These are phyloP conservation scores for Calvatia gigantea DNA, from an alignment of 768 basidiomycete genomes.

Conservation along the genomic window DNA sequence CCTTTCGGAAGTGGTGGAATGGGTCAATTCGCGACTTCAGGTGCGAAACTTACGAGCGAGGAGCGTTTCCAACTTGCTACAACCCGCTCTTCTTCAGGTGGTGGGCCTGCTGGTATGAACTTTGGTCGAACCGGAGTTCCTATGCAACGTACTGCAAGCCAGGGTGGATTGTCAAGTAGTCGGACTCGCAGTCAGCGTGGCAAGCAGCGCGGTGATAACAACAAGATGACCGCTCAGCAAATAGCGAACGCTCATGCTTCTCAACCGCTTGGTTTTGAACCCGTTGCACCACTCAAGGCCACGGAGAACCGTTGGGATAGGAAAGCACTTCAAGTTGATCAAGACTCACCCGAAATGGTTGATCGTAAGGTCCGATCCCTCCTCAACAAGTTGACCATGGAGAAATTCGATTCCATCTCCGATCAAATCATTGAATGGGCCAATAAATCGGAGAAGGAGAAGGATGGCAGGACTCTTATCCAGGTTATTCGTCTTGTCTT, in stretches of 20 bases:
- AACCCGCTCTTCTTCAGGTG: conserved; percentile 53
- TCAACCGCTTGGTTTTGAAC: conserved; percentile 43
- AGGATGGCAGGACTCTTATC: conserved; percentile 90
- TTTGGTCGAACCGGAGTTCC: conserved; percentile 54
- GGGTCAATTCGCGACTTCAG: conserved; percentile 61
- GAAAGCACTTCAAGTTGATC: conserved; percentile 46
- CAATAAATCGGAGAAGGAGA: conserved; percentile 89
- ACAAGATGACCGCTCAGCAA: conserved; percentile 38
- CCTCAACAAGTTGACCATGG: conserved; percentile 95
- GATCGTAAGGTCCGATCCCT: conserved; percentile 90
- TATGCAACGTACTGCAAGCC: conserved; percentile 69
- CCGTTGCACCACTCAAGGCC: conserved; percentile 71
- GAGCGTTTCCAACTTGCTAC: conserved; percentile 55
- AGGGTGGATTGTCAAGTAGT: conserved; percentile 47
- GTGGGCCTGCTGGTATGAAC: conserved; percentile 45
- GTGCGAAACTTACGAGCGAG: conserved; percentile 62
- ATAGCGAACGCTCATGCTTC: conserved; percentile 13
- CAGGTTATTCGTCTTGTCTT: conserved; percentile 96
- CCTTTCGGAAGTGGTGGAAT: conserved; percentile 32
- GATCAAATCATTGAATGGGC: conserved; percentile 95
- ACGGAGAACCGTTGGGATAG: conserved; percentile 85
- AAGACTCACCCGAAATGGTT: conserved; percentile 78
- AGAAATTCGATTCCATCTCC: conserved; percentile 94
- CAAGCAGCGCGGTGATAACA: conserved; percentile 62
- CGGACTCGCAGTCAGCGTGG: conserved; percentile 83